Conservation (phyloP, 352 stramenopile species). For the Bremia lactucae region DNA sequence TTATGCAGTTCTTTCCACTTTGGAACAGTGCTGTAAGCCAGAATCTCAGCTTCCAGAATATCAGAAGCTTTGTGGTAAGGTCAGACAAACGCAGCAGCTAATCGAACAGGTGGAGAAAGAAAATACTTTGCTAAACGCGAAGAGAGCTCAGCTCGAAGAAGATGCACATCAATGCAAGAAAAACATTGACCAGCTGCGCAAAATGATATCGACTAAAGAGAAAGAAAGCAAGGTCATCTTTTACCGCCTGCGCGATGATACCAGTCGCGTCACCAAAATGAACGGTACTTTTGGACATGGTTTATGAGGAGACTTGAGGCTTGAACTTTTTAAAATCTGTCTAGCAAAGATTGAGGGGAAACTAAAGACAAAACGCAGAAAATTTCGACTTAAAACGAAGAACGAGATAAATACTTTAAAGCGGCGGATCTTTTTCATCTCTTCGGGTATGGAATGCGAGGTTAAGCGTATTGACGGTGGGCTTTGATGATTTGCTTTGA, state of each 20-base stretch:
- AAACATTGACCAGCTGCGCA: constrained; percentile 18
- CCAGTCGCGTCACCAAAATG: constrained; percentile 17
- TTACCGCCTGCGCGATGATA: constrained; percentile 23
- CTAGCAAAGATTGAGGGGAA: constrained; percentile 28
- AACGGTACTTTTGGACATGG: constrained; percentile 20
- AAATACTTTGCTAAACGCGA: constrained; percentile 14
- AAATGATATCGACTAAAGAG: constrained; percentile 25
- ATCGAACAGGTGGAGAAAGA: constrained; percentile 28
- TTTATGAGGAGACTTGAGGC: neutral
- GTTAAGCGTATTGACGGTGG: neutral
- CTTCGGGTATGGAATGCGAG: constrained; percentile 15
- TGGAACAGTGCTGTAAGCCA: constrained; percentile 13
- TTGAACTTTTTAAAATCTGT: neutral
- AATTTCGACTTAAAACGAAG: constrained; percentile 30
- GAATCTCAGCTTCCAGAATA: constrained; percentile 17
- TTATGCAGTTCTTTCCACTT: constrained; percentile 8
- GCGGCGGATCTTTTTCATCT: constrained; percentile 25
- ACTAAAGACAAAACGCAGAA: constrained; percentile 36
- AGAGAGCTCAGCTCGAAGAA: constrained; percentile 18
- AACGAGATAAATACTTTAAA: constrained; percentile 38
- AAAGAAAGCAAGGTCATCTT: constrained; percentile 24
- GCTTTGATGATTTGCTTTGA: constrained; percentile 1
- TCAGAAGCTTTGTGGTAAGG: constrained; percentile 38
- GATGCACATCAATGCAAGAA: constrained; percentile 16
- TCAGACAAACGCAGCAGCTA: constrained; percentile 32